A percentile compares a stretch with the other conserved stretches of the same genome.
Conservation (phyloP, 208 protist species). For the Leishmania turanica region DNA sequence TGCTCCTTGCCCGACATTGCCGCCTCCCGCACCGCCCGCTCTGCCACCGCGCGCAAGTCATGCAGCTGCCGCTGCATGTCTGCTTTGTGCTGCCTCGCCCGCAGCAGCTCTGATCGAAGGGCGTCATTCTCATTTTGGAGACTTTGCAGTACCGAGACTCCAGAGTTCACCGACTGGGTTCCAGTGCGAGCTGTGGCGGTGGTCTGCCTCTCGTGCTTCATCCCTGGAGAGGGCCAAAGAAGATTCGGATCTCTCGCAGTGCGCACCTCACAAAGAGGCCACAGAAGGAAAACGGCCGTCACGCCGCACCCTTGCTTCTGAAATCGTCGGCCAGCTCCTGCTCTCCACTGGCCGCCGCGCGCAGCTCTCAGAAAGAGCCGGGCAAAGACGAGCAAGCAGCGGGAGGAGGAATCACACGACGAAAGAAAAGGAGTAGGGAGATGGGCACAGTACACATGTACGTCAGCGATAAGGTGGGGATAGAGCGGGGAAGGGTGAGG, state of each 20-base stretch:
- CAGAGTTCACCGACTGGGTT: constrained; percentile 1
- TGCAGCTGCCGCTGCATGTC: constrained; percentile 37
- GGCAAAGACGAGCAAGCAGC: neutral
- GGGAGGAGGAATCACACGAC: neutral
- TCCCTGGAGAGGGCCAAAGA: neutral
- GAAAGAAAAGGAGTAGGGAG: neutral
- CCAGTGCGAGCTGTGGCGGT: constrained; percentile 1
- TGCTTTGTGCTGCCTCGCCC: constrained; percentile 26
- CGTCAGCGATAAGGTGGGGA: neutral
- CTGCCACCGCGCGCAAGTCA: constrained; percentile 11
- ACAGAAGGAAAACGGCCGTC: neutral
- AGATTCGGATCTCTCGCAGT: neutral
- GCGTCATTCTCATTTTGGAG: constrained; percentile 68
- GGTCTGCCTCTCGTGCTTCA: constrained; percentile 6
- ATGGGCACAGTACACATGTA: neutral
- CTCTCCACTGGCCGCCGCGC: neutral
- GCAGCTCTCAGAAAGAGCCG: neutral
- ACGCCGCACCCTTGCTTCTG: neutral
- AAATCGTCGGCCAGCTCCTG: neutral
- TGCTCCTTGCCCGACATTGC: constrained; percentile 19
- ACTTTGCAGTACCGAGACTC: constrained; percentile 24
- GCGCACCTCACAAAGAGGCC: neutral
- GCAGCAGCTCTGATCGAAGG: constrained; percentile 55
- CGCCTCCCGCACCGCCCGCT: constrained; percentile 18
- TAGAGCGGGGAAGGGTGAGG: neutral